Evolutionary conservation across 1,284 basidiomycete species (phyloP), one percentile per base, ranked within the genome.

Genomic region (Neolentinus lepideus): DNA sequence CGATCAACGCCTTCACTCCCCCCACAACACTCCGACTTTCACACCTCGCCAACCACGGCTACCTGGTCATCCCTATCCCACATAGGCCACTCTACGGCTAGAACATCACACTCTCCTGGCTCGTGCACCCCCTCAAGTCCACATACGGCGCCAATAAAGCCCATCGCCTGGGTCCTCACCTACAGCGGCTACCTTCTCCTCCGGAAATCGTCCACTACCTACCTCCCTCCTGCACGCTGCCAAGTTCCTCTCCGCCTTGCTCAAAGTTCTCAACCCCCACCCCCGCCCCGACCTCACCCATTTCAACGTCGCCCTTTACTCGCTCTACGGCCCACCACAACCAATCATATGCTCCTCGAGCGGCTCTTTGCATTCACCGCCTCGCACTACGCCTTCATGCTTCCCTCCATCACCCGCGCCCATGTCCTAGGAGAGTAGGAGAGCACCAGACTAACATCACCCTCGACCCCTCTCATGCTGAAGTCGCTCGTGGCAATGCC

Each of bases 211-310:
- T n/a, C n/a, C n/a, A n/a, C n/a, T n/a, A n/a, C n/a, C n/a, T n/a
- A n/a, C n/a, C n/a, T n/a, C n/a, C n/a, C n/a, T n/a, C n/a, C n/a
- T n/a, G n/a, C n/a, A 50, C 22, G 6, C 25, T 11, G 22, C 27
- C 6, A 50, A 50, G n/a, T 8, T 4, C 47, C 47, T 50, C 4
- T 21, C 47, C 8, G 25, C 24, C 8, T 4, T 50, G 21, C 24
- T 9, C 22, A 29, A 25, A 16, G 24, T 50, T 8, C 47, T 50
- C 6, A 11, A 16, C 8, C 24, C 43, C 8, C 22, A 48, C 14
- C 43, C 47, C 21, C 54, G 55, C n/a, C 11, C 19, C 19, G 51
- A 57, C 9, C 35, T 57, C 19, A 52, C 46, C 2, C 55, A 56
- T 43, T 52, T 22, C 45, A 46, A 56, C 45, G 29, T 43, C 19